Base-by-base conservation (phyloP, 225 moss, liverwort and hornwort species). In the Sphagnum tenellum region DNA sequence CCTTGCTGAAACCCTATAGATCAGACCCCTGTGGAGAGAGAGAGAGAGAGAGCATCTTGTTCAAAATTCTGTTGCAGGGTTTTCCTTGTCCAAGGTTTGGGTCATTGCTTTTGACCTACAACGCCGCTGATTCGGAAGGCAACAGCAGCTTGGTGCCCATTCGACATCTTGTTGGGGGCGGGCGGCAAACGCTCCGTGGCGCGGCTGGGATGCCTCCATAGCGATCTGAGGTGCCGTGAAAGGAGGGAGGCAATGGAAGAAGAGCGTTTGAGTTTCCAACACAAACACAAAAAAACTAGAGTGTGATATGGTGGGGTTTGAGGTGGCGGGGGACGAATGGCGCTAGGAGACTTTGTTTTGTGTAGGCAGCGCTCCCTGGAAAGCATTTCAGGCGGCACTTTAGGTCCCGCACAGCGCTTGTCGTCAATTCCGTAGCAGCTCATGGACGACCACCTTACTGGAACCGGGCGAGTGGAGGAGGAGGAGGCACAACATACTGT, bases 321-420 rank as follows among this genome's bases (percentile, higher is more conserved):
- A 67, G 51, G 50, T 64, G 44, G 64, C 51, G 45, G 55, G 56
- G 63, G 68, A 66, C 74, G 12, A 55, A 83, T 83, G 91, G 94
- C 78, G 12, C 68, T 89, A 88, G 89, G 92, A 75, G 95, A 85
- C 76, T 79, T 79, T 51, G 81, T 83, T 70, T 72, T 78, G 71
- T 82, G 65, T 86, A 94, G 83, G 72, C 80, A 80, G 72, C 69
- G 87, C 80, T 83, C 74, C 54, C 87, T 91, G 87, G 89, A 89
- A 67, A 74, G 73, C 60, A 74, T 82, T 79, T 81, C 87, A 61
- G 91, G 88, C 60, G 89, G 87, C 55, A 81, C 83, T 66, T 69
- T 78, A 82, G 91, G 77, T 82, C 78, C 79, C 57, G 63, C 77
- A 56, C 79, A 63, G 53, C 70, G 72, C 44, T 64, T 63, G 45